Evolutionary conservation across 805 yeast species (phyloP).

Genomic region (Kuraishia floccosa): DNA sequence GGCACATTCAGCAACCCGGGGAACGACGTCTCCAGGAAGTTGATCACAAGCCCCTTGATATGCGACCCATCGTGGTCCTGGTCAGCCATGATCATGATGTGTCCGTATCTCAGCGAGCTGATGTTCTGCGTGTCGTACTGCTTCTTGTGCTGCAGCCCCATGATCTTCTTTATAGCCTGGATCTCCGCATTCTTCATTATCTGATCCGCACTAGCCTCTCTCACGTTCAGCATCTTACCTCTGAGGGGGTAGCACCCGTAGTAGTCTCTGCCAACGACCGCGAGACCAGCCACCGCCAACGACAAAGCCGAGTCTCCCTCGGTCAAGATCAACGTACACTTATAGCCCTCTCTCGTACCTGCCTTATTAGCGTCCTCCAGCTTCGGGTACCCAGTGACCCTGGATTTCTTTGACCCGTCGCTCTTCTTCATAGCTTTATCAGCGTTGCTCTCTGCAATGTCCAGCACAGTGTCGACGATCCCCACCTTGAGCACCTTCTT

Average conservation of each 20-base stretch:
- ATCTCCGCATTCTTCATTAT: slow-evolving; percentile 88
- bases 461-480: slow-evolving; percentile 62
- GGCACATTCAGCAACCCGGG: slow-evolving; percentile 89
- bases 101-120: slow-evolving; percentile 81
- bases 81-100: slow-evolving; percentile 98
- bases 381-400: slow-evolving; percentile 84
- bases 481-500: slow-evolving; percentile 61
- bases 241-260: slow-evolving; percentile 94
- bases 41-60: slow-evolving; percentile 90
- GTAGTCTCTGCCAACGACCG: slow-evolving; percentile 90
- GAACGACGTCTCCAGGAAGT: slow-evolving; percentile 85
- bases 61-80: slow-evolving; percentile 99
- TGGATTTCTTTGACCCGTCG: slow-evolving; percentile 75
- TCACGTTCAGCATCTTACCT: slow-evolving; percentile 89
- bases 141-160: slow-evolving; percentile 92
- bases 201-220: slow-evolving; percentile 96
- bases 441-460: slow-evolving; percentile 81
- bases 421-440: slow-evolving; percentile 78
- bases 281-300: slow-evolving; percentile 84
- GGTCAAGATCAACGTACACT: slow-evolving; percentile 86
- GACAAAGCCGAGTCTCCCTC: slow-evolving; percentile 97
- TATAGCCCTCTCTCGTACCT: slow-evolving; percentile 84
- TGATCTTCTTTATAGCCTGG: slow-evolving; percentile 88
- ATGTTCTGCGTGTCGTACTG: slow-evolving; percentile 51
- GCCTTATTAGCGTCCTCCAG: slow-evolving; percentile 94